Evolutionary conservation across 164 flowering plant genomes (phyloP), one percentile per base, ranked within the genome.

Genomic region (Pachysandra terminalis): DNA sequence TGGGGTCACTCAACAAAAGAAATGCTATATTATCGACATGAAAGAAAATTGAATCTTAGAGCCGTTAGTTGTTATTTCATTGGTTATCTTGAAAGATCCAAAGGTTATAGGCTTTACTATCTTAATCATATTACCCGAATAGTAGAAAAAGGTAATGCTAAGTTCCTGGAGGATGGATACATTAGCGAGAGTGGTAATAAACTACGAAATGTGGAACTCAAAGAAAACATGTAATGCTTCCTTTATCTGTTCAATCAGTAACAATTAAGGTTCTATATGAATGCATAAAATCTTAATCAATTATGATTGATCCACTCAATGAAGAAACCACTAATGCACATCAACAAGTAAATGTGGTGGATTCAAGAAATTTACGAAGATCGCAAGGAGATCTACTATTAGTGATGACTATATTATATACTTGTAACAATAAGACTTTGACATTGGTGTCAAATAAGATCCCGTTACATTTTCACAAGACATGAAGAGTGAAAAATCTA

Each of bases 341-440:
- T 32, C 5, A 32, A 7, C 5, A 3, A 3, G 7, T 32, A 45
- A 45, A 10, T 45, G 51, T 45, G 10, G 6, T 3, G 1, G 51
- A 10, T 10, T 15, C 51, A 45, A 19, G 24, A 1, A 65, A 55
- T 49, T 7, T 9, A 17, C 1, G 27, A 15, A 26, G 68, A 55
- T 12, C 28, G 19, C 14, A 2, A 61, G 59, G 37, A 32, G 37
- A 32, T 32, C 37, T 32, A 32, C 37, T 32, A 32, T 32, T 32
- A 3, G 7, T 32, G 56, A 28, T 28, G 60, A 68, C 26, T 61
- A 28, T 49, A 21, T 68, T 14, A n/a, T 54, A 9, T 65, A 65
- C n/a, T 51, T 54, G 0, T 51, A 54, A 17, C 51, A 68, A 22
- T 61, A 28, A 19, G 49, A 68, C 2, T 68, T 60, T 53, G 53